Evolutionary conservation across 345 rosid genomes (phyloP).

Genomic region (Camelina laxa): DNA sequence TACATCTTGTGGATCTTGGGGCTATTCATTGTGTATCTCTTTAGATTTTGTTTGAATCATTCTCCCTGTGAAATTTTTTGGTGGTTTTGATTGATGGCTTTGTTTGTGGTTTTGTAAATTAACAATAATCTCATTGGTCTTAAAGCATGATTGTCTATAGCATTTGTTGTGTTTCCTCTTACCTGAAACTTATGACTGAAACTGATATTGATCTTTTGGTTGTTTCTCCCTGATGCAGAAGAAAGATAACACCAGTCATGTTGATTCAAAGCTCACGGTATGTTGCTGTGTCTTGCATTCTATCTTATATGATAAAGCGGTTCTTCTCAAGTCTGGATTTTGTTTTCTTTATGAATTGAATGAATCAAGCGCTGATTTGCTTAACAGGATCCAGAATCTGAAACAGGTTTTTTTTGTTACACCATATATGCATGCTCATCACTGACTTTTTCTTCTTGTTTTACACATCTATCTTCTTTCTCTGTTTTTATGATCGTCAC

Average conservation of each 20-base stretch:
- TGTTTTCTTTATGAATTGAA: conserved; percentile 62
- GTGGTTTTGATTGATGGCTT: conserved; percentile 4
- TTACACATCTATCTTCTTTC: conserved; percentile 20
- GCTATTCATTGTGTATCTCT: not conserved
- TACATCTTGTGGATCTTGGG: not conserved
- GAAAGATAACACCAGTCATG: conserved; percentile 65
- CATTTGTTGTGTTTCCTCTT: not conserved
- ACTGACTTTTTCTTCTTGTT: not conserved
- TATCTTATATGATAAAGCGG: not conserved
- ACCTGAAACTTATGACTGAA: no score
- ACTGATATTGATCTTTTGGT: not conserved
- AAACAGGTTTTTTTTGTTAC: conserved; percentile 56
- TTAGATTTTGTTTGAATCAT: not conserved
- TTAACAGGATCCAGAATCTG: conserved; percentile 79
- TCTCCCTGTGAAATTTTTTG: not conserved
- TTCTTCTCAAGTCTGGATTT: not conserved
- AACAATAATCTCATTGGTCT: conserved; percentile 6
- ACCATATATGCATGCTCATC: no score
- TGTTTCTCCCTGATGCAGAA: conserved; percentile 55
- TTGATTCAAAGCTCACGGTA: conserved; percentile 75
- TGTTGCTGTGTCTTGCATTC: not conserved
- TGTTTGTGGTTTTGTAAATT: not conserved
- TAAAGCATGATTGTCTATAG: conserved; percentile 7
- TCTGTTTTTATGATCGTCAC: conserved; percentile 14
- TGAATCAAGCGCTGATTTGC: conserved; percentile 86